A percentile compares a stretch with the other conserved stretches of the same genome.
These are phyloP conservation scores for Chalciporus pseudorubinellus DNA, from an alignment of 768 basidiomycete species.

Conservation along the genomic window DNA sequence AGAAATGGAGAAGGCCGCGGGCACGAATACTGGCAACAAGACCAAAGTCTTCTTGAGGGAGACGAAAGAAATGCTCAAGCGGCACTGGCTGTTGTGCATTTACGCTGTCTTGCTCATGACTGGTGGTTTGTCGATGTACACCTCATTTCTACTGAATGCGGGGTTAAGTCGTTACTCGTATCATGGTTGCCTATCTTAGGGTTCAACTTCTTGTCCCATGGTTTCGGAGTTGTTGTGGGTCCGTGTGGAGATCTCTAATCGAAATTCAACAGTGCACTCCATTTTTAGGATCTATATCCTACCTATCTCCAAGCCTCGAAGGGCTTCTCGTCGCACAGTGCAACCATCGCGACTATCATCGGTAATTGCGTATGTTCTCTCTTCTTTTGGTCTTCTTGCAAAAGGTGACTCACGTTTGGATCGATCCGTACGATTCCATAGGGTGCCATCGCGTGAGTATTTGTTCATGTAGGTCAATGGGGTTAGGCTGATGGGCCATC, in stretches of 20 bases:
- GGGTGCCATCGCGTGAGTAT: constrained; percentile 45
- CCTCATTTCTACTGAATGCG: background rate
- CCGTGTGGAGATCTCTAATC: background rate
- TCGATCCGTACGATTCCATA: no score
- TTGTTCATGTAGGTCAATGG: constrained; percentile 6
- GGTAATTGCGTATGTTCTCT: constrained; percentile 55
- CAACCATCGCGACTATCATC: constrained; percentile 80
- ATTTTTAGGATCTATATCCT: constrained; percentile 67
- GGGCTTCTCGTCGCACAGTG: constrained; percentile 50
- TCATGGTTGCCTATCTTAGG: constrained; percentile 33
- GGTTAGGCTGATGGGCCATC: background rate
- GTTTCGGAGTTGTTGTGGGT: constrained; percentile 18
- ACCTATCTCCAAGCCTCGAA: constrained; percentile 69
- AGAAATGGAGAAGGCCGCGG: constrained; percentile 45
- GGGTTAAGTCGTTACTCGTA: background rate
- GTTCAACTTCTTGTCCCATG: constrained; percentile 78
- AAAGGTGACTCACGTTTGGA: background rate
- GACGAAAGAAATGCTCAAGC: constrained; percentile 70
- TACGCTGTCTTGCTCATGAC: constrained; percentile 86
- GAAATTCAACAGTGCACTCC: background rate
- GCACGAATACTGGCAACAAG: constrained; percentile 44
- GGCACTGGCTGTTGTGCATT: constrained; percentile 86
- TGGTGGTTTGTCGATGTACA: constrained; percentile 31
- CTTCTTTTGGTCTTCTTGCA: background rate
- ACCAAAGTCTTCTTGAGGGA: constrained; percentile 72